Conservation (phyloP, 2,329 filamentous ascomycete genomes). For the Sarocladium kiliense region DNA sequence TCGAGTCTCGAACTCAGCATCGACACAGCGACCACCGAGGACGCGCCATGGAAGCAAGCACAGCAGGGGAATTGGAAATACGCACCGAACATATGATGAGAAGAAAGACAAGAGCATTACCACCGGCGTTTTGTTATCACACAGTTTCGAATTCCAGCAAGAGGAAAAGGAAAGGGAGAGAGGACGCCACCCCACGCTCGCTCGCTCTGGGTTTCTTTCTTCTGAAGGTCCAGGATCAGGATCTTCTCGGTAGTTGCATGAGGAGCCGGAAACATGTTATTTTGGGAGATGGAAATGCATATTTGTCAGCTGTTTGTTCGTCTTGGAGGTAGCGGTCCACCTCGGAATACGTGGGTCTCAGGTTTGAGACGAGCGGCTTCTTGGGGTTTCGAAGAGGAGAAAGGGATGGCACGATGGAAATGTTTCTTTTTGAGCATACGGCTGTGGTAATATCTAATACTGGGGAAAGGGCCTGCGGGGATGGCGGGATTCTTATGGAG, state of each 20-base stretch:
- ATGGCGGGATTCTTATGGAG: not conserved
- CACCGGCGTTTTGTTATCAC: slow-evolving; percentile 12
- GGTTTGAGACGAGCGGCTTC: too few species aligned
- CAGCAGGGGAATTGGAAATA: not conserved
- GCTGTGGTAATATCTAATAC: slow-evolving; percentile 4
- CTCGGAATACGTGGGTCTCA: not conserved
- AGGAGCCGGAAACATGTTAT: too few species aligned
- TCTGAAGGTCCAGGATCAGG: not conserved
- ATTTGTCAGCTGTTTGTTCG: not conserved
- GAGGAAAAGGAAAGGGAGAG: not conserved
- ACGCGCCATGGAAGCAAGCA: too few species aligned
- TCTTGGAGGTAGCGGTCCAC: not conserved
- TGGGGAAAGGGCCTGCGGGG: not conserved
- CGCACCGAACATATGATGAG: slow-evolving; percentile 4
- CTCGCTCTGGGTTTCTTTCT: slow-evolving; percentile 1
- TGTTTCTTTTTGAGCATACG: not conserved
- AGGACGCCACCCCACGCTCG: slow-evolving; percentile 4
- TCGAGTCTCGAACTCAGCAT: too few species aligned
- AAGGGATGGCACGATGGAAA: not conserved
- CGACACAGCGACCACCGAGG: too few species aligned
- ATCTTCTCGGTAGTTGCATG: not conserved
- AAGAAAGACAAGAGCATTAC: slow-evolving; percentile 11
- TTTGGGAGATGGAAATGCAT: not conserved
- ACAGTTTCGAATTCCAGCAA: not conserved
- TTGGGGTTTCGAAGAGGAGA: not conserved